These are phyloP conservation scores for Starmerella bombi DNA, from an alignment of 805 yeast genomes.

Conservation along the genomic window DNA sequence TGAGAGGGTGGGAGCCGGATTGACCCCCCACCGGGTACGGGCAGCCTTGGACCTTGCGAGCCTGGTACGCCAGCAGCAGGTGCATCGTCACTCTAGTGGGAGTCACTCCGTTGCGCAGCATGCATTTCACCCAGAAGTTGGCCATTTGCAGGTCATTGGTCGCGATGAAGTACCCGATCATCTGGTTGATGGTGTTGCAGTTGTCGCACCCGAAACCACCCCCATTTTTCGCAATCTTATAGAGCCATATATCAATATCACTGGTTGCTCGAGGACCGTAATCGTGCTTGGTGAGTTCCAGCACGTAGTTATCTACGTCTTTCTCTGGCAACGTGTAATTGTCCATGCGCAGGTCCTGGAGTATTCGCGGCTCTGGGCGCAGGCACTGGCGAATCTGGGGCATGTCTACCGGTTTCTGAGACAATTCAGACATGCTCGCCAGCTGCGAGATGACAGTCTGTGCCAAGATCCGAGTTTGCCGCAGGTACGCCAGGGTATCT, in stretches of 20 bases:
- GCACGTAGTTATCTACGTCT: neutral
- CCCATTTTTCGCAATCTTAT: neutral
- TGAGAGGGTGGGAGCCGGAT: slow-evolving; percentile 14
- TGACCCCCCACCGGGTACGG: slow-evolving; percentile 12
- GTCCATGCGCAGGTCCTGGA: neutral
- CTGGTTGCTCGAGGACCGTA: slow-evolving; percentile 5
- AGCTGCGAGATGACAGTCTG: slow-evolving; percentile 5
- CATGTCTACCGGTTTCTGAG: neutral
- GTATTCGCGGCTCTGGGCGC: neutral
- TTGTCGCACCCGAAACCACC: neutral
- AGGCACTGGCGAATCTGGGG: neutral
- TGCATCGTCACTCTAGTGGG: slow-evolving; percentile 13
- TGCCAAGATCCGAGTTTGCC: slow-evolving; percentile 12
- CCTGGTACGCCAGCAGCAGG: slow-evolving; percentile 12
- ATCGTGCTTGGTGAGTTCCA: slow-evolving; percentile 5
- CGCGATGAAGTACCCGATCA: slow-evolving; percentile 13
- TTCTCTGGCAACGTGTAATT: too few species aligned
- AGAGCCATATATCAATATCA: neutral
- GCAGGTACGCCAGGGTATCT: slow-evolving; percentile 13
- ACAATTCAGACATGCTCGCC: slow-evolving; percentile 8
- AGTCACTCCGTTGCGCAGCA: slow-evolving; percentile 1
- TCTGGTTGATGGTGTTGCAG: slow-evolving; percentile 3
- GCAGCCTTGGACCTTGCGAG: slow-evolving; percentile 3
- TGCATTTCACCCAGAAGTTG: slow-evolving; percentile 1
- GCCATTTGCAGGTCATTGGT: slow-evolving; percentile 13